These are phyloP conservation scores for Oxyria digyna DNA, from an alignment of 148 eudicot species.

Conservation along the genomic window DNA sequence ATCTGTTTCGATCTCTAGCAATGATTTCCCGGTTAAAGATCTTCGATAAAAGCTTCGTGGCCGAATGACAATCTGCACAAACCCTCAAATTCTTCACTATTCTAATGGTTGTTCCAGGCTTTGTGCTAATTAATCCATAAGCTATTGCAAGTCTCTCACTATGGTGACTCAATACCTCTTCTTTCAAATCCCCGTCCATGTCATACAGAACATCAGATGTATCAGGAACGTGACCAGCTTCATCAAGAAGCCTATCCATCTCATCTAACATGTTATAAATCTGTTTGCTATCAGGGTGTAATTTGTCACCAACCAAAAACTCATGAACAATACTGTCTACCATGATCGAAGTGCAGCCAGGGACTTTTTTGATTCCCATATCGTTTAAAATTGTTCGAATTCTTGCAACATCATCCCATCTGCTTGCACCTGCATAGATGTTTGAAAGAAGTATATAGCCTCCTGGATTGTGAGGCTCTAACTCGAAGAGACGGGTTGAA, in stretches of 20 bases:
- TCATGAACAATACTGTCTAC: slow-evolving; percentile 38
- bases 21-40: slow-evolving; percentile 33
- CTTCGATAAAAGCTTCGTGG: slow-evolving; percentile 34
- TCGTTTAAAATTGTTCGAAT: slow-evolving; percentile 33
- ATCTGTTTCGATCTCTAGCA: slow-evolving; percentile 40
- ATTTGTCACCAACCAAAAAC: slow-evolving; percentile 41
- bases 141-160: slow-evolving; percentile 45
- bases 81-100: slow-evolving; percentile 41
- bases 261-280: slow-evolving; percentile 43
- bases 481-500: slow-evolving; percentile 25
- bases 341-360: slow-evolving; percentile 58
- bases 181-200: slow-evolving; percentile 36
- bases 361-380: slow-evolving; percentile 33
- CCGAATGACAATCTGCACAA: slow-evolving; percentile 43
- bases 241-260: slow-evolving; percentile 20
- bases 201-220: slow-evolving; percentile 37
- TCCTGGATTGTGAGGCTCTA: slow-evolving; percentile 40
- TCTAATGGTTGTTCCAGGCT: slow-evolving; percentile 38
- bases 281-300: slow-evolving; percentile 30
- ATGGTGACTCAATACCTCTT: slow-evolving; percentile 32
- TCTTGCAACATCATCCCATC: slow-evolving; percentile 43
- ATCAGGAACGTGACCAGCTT: slow-evolving; percentile 31
- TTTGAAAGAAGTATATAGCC: slow-evolving; percentile 40
- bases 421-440: slow-evolving; percentile 30
- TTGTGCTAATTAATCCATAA: slow-evolving; percentile 39